A percentile compares a stretch with the other conserved stretches of the same genome.
These are phyloP conservation scores for Diaporthe velutina DNA, from an alignment of 2,329 filamentous ascomycete genomes.

Conservation along the genomic window DNA sequence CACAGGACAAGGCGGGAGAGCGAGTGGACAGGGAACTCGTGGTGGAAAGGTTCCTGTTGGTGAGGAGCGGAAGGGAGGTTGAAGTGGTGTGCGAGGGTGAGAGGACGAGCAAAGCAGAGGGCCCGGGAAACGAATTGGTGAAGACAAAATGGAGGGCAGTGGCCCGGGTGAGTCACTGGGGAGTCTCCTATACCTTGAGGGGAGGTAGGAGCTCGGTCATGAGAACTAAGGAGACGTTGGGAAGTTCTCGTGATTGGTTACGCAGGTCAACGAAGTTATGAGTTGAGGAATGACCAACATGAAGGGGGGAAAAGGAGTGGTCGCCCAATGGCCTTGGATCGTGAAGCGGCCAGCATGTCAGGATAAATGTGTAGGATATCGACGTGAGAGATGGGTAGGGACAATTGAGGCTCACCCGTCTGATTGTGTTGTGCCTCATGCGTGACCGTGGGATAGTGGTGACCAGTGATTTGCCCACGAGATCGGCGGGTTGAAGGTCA, in stretches of 20 bases:
- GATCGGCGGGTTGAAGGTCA: too few species aligned
- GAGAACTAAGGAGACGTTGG: background rate
- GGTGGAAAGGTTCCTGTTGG: slow-evolving; percentile 11
- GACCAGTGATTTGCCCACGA: background rate
- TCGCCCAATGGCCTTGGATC: background rate
- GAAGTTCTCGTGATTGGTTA: background rate
- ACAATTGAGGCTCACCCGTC: background rate
- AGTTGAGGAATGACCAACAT: background rate
- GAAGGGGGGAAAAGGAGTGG: background rate
- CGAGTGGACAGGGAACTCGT: background rate
- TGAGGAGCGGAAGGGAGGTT: slow-evolving; percentile 38
- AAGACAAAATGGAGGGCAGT: background rate
- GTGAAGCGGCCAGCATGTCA: background rate
- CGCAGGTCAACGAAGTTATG: slow-evolving; percentile 9
- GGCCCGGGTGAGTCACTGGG: background rate
- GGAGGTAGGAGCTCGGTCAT: background rate
- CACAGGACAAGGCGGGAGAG: background rate
- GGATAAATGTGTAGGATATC: slow-evolving; percentile 27
- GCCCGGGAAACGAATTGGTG: background rate
- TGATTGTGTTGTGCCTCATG: background rate
- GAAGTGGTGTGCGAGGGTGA: background rate
- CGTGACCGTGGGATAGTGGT: background rate
- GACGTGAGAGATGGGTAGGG: background rate
- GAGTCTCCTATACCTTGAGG: background rate
- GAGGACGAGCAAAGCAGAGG: background rate